Evolutionary conservation across 2,329 filamentous ascomycete genomes (phyloP).

Genomic region (Cladophialophora bantiana): DNA sequence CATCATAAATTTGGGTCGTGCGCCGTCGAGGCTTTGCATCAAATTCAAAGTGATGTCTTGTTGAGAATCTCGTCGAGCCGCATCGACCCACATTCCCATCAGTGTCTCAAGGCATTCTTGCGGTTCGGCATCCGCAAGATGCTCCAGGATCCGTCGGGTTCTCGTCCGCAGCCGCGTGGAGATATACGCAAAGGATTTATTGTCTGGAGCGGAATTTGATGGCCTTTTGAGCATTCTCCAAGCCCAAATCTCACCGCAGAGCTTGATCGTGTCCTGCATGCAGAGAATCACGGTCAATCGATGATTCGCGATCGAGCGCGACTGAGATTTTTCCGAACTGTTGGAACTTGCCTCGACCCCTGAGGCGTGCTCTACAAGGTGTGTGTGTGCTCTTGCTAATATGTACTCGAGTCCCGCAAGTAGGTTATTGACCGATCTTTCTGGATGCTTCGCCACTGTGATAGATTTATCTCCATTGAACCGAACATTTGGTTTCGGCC

Average conservation of each 20-base stretch:
- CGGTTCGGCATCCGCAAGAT: constrained; percentile 89
- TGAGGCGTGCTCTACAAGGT: constrained; percentile 61
- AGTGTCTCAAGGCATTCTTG: constrained; percentile 93
- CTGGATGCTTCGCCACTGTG: constrained; percentile 43
- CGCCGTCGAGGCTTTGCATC: constrained; percentile 88
- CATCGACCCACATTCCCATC: constrained; percentile 78
- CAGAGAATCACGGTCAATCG: constrained; percentile 92
- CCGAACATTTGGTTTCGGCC: constrained; percentile 39
- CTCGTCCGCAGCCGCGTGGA: constrained; percentile 90
- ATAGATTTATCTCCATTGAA: constrained; percentile 17
- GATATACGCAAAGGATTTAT: constrained; percentile 87
- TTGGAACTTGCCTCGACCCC: constrained; percentile 21
- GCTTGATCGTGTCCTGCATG: constrained; percentile 92
- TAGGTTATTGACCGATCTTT: constrained; percentile 69
- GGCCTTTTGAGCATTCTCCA: constrained; percentile 74
- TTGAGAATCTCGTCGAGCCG: constrained; percentile 55
- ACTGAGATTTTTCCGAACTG: constrained; percentile 72
- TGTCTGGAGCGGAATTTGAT: constrained; percentile 69
- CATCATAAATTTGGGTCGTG: constrained; percentile 87
- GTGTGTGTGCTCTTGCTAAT: constrained; percentile 84
- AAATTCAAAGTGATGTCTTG: constrained; percentile 75
- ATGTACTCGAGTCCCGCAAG: constrained; percentile 94
- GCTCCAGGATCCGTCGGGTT: constrained; percentile 84
- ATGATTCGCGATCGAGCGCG: constrained; percentile 89
- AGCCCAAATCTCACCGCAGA: constrained; percentile 93